Base-by-base conservation (phyloP, 2,329 filamentous ascomycete genomes). In the Ceratocystiopsis brevicomis region DNA sequence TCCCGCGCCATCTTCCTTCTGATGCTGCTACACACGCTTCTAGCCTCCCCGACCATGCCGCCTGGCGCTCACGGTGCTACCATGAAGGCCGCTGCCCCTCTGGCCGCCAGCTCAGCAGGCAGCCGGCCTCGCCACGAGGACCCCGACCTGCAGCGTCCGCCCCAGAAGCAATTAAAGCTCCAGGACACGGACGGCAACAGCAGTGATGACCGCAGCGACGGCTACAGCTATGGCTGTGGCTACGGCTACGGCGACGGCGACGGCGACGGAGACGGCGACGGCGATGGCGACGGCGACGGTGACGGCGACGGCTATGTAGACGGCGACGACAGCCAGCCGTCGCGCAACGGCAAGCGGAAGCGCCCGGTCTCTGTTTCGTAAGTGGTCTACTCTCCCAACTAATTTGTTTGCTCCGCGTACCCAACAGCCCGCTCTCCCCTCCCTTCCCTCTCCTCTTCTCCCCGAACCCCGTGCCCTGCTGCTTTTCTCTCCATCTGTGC, bases 311-410 rank as follows among this genome's bases (percentile, higher is more conserved):
- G 67, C 53, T 60, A 64, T 42, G 53, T 58, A 44, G 65, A 69
- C 38, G 63, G 64, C 45, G 63, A 67, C 45, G 61, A 62, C 43
- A 54, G 60, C 40, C 48, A 52, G 36, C 63, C 58, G 18, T 56
- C 56, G 30, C 62, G 61, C 42, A 60, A 56, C 47, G 64, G 68
- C 46, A 77, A 77, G 57, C 68, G 73, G 48, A 77, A 76, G 56
- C 64, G 73, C 46, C 69, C 70, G 47, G 64, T 74, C 41, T 74
- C 71, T 46, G 71, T 75, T 47, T 75, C 71, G 71, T 76, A 65
- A 53, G 64, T 64, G n/a, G 19, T 13, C 15, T 41, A 3, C 34
- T 18, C 16, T 40, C 37, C 48, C 4, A 33, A 17, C 37, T 43
- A 30, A 37, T 39, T 42, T 47, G 32, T 35, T 39, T 47, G 25